These are phyloP conservation scores for Albifimbria verrucaria DNA, from an alignment of 2,329 filamentous ascomycete species.

Conservation along the genomic window DNA sequence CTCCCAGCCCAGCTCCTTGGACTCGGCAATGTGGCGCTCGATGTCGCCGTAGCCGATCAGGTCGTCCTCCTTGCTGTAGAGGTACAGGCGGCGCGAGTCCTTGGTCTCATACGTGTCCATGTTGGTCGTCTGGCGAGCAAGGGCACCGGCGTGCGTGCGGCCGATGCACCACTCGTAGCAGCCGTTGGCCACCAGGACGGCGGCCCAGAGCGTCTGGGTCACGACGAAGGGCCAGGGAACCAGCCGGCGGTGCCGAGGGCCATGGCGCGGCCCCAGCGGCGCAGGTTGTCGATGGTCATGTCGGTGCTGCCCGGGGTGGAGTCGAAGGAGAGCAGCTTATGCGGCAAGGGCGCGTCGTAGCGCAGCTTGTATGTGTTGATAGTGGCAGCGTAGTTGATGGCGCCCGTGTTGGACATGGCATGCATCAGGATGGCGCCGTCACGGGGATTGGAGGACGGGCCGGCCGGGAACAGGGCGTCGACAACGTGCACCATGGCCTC, in stretches of 20 bases:
- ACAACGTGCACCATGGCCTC: slow-evolving; percentile 43
- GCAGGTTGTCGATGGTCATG: slow-evolving; percentile 38
- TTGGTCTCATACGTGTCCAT: slow-evolving; percentile 32
- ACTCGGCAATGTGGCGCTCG: slow-evolving; percentile 48
- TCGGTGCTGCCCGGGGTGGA: slow-evolving; percentile 49
- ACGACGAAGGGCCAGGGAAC: slow-evolving; percentile 46
- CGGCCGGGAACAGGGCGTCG: slow-evolving; percentile 29
- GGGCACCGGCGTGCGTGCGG: slow-evolving; percentile 36
- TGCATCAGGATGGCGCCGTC: slow-evolving; percentile 41
- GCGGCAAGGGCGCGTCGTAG: slow-evolving; percentile 38
- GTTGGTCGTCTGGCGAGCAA: slow-evolving; percentile 32
- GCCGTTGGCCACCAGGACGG: slow-evolving; percentile 36
- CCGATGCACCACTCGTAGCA: slow-evolving; percentile 32
- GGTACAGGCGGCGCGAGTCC: slow-evolving; percentile 46
- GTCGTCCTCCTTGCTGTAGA: slow-evolving; percentile 57
- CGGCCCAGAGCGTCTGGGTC: slow-evolving; percentile 44
- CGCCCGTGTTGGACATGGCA: slow-evolving; percentile 57
- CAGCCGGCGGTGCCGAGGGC: slow-evolving; percentile 42
- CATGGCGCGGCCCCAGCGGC: slow-evolving; percentile 52
- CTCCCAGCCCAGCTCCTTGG: slow-evolving; percentile 44
- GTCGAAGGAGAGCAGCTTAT: slow-evolving; percentile 46
- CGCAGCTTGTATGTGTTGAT: slow-evolving; percentile 42
- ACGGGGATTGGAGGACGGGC: slow-evolving; percentile 18
- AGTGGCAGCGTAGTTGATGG: slow-evolving; percentile 48
- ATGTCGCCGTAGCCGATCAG: slow-evolving; percentile 55